phyloP scores from a whole-genome alignment of 768 basidiomycete genomes.

The Phaffia tasmanica region DNA sequence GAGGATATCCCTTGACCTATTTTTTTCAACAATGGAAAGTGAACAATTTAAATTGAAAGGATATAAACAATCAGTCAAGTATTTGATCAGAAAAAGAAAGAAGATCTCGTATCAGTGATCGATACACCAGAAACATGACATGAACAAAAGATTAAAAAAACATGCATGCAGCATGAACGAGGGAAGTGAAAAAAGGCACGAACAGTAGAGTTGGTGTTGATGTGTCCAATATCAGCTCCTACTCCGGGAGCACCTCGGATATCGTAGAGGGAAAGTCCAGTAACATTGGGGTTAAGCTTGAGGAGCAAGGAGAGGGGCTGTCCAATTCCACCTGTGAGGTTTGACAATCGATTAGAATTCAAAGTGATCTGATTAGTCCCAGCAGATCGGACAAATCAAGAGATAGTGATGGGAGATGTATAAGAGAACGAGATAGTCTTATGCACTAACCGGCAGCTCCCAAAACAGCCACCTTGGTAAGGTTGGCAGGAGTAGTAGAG shows the following conservation, averaged over 20 bases:
- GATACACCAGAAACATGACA: background rate
- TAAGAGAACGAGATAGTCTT: background rate
- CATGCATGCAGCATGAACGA: background rate
- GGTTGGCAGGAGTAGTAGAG: conserved; percentile 35
- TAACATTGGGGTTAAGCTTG: conserved; percentile 71
- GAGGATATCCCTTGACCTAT: conserved; percentile 33
- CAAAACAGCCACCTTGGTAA: conserved; percentile 84
- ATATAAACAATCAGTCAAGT: background rate
- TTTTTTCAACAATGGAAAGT: background rate
- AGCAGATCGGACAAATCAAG: background rate
- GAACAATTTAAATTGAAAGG: background rate
- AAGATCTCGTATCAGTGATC: too few species aligned
- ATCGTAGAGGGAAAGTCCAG: conserved; percentile 82
- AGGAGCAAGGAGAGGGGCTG: conserved; percentile 88
- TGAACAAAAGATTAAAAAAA: background rate
- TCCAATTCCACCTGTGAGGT: conserved; percentile 71
- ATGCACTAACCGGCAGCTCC: conserved; percentile 69
- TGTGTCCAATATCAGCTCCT: conserved; percentile 86
- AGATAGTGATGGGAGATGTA: background rate
- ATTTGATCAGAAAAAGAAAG: background rate
- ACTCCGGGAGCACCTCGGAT: conserved; percentile 81
- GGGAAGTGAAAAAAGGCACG: background rate
- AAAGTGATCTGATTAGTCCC: background rate
- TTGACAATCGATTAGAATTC: background rate
- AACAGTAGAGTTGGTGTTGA: conserved; percentile 49